Percentiles rank a stretch among this genome's conserved stretches.
Evolutionary conservation across 495 filamentous ascomycete genomes (phyloP).

Genomic region (Podospora pseudopauciseta): DNA sequence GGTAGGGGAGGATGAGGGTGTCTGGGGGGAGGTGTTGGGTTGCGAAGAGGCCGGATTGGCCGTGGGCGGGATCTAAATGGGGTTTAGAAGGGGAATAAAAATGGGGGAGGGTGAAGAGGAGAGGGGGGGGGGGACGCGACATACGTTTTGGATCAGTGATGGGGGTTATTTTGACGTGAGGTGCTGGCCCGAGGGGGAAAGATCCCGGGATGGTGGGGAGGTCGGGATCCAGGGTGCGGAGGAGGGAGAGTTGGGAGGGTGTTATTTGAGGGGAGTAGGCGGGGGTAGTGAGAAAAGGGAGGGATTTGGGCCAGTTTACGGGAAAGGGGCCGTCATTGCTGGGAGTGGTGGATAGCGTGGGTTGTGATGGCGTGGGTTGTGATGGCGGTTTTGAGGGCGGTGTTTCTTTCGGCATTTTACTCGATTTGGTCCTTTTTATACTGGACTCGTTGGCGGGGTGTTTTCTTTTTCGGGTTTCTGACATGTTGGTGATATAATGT

Average conservation of each 20-base stretch:
- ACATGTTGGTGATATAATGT: neutral
- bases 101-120: too few species aligned
- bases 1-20: conserved; percentile 60
- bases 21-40: conserved; percentile 52
- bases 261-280: conserved; percentile 47
- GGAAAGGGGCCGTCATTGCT: conserved; percentile 28
- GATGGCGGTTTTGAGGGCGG: neutral
- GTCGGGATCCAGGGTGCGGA: conserved; percentile 30
- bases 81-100: neutral
- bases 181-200: conserved; percentile 41
- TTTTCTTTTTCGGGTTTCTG: neutral
- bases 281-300: conserved; percentile 52
- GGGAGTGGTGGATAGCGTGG: neutral
- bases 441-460: neutral
- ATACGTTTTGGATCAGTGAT: conserved; percentile 44
- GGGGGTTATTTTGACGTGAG: conserved; percentile 50
- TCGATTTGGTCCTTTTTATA: neutral
- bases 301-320: conserved; percentile 54
- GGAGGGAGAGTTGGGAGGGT: conserved; percentile 33
- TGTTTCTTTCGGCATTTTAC: neutral
- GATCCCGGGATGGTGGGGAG: conserved; percentile 32
- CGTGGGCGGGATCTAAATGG: conserved; percentile 53
- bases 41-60: conserved; percentile 66
- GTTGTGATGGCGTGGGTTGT: neutral
- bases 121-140: neutral